These are phyloP conservation scores for Kurtzmaniella quercitrusa DNA, from an alignment of 1,139 yeast species.

Conservation along the genomic window DNA sequence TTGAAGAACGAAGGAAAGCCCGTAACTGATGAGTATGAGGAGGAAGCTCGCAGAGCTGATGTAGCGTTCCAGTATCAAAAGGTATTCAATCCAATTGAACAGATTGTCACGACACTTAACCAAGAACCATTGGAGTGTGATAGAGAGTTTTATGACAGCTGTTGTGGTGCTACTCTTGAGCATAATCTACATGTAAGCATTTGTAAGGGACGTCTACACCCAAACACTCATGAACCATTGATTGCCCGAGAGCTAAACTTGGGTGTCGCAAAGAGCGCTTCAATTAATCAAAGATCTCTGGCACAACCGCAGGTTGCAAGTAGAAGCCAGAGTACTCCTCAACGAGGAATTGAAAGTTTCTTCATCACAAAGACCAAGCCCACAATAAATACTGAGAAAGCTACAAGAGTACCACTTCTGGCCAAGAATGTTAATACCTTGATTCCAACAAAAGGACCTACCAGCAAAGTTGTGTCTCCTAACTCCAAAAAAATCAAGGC, in stretches of 20 bases:
- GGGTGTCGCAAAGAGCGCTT: conserved; percentile 19
- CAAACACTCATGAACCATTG: conserved; percentile 50
- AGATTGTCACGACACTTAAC: conserved; percentile 52
- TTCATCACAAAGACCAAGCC: conserved; percentile 8
- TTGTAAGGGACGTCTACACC: conserved; percentile 66
- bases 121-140: conserved; percentile 44
- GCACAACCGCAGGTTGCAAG: conserved; percentile 5
- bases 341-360: conserved; percentile 13
- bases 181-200: conserved; percentile 48
- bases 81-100: conserved; percentile 65
- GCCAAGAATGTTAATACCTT: background rate
- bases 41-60: conserved; percentile 63
- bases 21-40: conserved; percentile 55
- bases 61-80: conserved; percentile 83
- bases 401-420: background rate
- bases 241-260: conserved; percentile 43
- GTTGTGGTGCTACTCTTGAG: conserved; percentile 59
- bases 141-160: conserved; percentile 42
- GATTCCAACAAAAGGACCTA: background rate
- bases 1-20: conserved; percentile 61
- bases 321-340: conserved; percentile 9
- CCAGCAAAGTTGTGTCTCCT: background rate
- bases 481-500: background rate
- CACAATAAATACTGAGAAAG: conserved; percentile 2
- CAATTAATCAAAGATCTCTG: conserved; percentile 13